Conservation (phyloP, 192 early-diverging fungal species). For the Haplosporangium gracile region DNA sequence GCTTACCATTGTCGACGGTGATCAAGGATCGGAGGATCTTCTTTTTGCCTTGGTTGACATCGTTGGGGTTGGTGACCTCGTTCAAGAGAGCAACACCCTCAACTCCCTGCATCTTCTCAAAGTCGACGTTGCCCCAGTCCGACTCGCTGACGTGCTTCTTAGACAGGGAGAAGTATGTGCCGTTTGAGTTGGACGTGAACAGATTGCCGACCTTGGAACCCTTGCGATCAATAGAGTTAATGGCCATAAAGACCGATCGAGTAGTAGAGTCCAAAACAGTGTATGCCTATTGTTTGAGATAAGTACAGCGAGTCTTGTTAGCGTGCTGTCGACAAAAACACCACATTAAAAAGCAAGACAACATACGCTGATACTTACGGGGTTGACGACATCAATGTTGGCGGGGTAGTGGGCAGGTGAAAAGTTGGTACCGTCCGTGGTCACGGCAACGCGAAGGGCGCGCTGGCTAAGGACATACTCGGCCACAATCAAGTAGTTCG, state of each 20-base stretch:
- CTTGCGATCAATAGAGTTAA: constrained; percentile 65
- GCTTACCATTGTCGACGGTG: constrained; percentile 84
- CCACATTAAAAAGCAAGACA: not conserved
- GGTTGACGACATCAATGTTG: constrained; percentile 66
- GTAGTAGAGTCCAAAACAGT: constrained; percentile 79
- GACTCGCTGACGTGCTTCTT: constrained; percentile 83
- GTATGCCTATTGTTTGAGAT: constrained; percentile 64
- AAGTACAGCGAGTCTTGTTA: not conserved
- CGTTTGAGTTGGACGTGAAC: constrained; percentile 93
- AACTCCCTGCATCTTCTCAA: constrained; percentile 91
- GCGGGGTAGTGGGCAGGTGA: constrained; percentile 84
- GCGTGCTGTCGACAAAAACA: not conserved
- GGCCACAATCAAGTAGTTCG: constrained; percentile 86
- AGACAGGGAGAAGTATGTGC: constrained; percentile 81
- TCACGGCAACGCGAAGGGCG: constrained; percentile 72
- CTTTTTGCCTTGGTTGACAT: constrained; percentile 62
- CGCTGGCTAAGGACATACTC: constrained; percentile 57
- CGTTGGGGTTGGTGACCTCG: constrained; percentile 75
- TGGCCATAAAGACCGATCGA: constrained; percentile 74
- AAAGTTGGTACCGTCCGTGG: constrained; percentile 80
- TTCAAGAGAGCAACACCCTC: constrained; percentile 91
- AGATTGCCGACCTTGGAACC: constrained; percentile 84
- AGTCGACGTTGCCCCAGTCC: constrained; percentile 85
- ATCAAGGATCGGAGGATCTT: constrained; percentile 79
- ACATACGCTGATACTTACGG: constrained; percentile 26